These are phyloP conservation scores for Backusella tuberculispora DNA, from an alignment of 192 early-diverging fungal genomes.

Conservation along the genomic window DNA sequence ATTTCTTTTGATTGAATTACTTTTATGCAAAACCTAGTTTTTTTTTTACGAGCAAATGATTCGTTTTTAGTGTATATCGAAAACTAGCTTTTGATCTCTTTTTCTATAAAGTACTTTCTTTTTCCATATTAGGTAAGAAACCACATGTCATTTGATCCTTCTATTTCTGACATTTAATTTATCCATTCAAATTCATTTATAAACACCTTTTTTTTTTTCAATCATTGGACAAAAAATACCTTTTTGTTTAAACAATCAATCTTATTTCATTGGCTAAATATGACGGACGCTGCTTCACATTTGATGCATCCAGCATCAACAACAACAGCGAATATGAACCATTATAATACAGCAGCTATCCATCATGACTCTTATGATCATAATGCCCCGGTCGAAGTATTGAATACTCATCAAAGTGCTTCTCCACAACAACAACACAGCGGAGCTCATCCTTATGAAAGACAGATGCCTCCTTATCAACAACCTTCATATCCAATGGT, in stretches of 20 bases:
- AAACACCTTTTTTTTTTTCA: background rate
- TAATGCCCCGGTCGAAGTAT: background rate
- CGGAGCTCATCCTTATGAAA: background rate
- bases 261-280: slow-evolving; percentile 2
- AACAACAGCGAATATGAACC: background rate
- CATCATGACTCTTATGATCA: background rate
- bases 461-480: slow-evolving; percentile 9
- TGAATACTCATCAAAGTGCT: background rate
- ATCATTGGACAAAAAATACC: slow-evolving; percentile 9
- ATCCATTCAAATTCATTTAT: background rate
- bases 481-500: slow-evolving; percentile 32
- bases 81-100: background rate
- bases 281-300: background rate
- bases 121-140: background rate
- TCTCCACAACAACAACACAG: background rate
- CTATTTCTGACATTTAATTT: slow-evolving; percentile 15
- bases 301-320: slow-evolving; percentile 1
- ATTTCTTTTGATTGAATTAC: no score
- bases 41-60: background rate
- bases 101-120: background rate
- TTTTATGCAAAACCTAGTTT: no score
- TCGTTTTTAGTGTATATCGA: background rate
- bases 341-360: background rate
- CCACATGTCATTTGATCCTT: slow-evolving; percentile 14
- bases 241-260: background rate